Conservation (phyloP, 2,329 filamentous ascomycete genomes). For the Monosporascus sp. region DNA sequence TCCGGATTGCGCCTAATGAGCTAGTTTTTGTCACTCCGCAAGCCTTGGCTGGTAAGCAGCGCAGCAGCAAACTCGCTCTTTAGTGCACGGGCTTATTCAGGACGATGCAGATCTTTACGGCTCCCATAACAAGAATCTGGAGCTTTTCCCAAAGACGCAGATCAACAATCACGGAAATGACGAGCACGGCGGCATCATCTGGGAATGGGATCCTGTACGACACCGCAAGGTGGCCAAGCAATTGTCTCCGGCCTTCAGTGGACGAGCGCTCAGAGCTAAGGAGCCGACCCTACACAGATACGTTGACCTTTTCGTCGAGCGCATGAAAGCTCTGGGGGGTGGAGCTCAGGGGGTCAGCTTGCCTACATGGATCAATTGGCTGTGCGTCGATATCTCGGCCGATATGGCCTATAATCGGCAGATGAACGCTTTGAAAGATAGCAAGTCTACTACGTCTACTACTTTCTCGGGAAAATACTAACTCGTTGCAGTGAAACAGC, state of each 20-base stretch:
- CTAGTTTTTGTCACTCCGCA: constrained; percentile 3
- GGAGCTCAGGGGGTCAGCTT: constrained; percentile 4
- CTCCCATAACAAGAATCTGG: constrained; percentile 10
- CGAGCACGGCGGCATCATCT: constrained; percentile 14
- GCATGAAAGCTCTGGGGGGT: constrained; percentile 8
- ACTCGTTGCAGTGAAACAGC: constrained; percentile 1
- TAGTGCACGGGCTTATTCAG: neutral
- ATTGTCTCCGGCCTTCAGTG: constrained; percentile 18
- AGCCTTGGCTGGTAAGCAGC: constrained; percentile 2
- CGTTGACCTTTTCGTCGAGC: constrained; percentile 15
- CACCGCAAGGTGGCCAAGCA: constrained; percentile 16
- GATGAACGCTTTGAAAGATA: constrained; percentile 12
- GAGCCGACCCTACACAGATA: constrained; percentile 17
- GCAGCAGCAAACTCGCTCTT: neutral
- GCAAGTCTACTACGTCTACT: constrained; percentile 1
- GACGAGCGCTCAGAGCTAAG: constrained; percentile 9
- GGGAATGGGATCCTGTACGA: constrained; percentile 16
- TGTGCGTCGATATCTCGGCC: constrained; percentile 17
- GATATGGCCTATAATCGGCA: constrained; percentile 19
- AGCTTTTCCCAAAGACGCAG: constrained; percentile 17
- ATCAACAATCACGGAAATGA: constrained; percentile 15
- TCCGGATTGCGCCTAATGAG: constrained; percentile 3
- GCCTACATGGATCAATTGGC: constrained; percentile 16
- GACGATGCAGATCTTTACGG: constrained; percentile 6
- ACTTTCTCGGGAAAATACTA: neutral